Conservation (phyloP, 2,329 filamentous ascomycete genomes). For the Sporothrix curviconia region DNA sequence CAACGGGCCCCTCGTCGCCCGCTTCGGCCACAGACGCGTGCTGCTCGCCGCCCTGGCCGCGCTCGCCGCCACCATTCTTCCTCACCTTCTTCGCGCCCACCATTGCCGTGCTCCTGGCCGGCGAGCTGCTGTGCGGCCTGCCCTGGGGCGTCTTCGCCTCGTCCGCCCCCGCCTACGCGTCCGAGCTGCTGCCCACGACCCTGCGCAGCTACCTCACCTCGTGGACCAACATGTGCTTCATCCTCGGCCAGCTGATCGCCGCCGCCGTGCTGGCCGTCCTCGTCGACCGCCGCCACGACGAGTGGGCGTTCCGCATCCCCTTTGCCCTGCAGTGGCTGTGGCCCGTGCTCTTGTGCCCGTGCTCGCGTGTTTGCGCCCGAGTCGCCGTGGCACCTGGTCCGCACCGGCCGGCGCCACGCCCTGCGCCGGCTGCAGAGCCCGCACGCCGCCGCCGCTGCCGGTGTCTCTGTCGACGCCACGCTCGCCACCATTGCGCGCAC, state of each 20-base stretch:
- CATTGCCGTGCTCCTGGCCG: conserved; percentile 32
- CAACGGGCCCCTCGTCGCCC: conserved; percentile 41
- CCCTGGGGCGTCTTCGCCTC: conserved; percentile 28
- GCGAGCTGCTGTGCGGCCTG: conserved; percentile 40
- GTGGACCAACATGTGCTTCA: conserved; percentile 42
- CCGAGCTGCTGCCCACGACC: conserved; percentile 29
- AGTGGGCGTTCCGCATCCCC: conserved; percentile 36
- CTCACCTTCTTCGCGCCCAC: conserved; percentile 40
- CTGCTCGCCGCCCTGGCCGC: conserved; percentile 36
- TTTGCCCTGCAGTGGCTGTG: conserved; percentile 29
- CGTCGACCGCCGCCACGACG: conserved; percentile 23
- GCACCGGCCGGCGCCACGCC: conserved; percentile 25
- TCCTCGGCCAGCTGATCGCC: conserved; percentile 32
- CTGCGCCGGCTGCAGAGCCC: conserved; percentile 29
- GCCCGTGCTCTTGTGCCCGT: conserved; percentile 35
- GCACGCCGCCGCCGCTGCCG: conserved; percentile 21
- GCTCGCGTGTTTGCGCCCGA: conserved; percentile 38
- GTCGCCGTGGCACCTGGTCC: conserved; percentile 41
- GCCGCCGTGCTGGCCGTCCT: conserved; percentile 36
- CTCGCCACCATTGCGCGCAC: conserved; percentile 40
- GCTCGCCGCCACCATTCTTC: conserved; percentile 38
- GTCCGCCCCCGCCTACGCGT: conserved; percentile 34
- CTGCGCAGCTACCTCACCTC: conserved; percentile 35
- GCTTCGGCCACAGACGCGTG: conserved; percentile 37
- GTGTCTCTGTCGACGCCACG: conserved; percentile 10